Percentiles rank a stretch among this genome's conserved stretches.
phyloP scores from a whole-genome alignment of 2,329 filamentous ascomycete genomes.

The Nemania serpens region DNA sequence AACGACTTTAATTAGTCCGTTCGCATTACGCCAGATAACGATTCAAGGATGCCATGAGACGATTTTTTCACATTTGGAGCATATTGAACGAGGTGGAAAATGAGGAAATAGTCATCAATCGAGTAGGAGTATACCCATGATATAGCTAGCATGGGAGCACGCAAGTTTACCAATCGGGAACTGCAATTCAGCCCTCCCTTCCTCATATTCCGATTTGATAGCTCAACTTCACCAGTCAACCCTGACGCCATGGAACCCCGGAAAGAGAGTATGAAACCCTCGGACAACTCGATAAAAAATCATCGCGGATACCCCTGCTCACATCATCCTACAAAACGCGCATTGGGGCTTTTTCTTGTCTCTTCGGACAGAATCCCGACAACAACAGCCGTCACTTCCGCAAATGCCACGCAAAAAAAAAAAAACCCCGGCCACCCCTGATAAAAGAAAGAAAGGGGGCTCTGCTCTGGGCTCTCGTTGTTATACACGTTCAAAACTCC shows the following conservation, averaged over 20 bases:
- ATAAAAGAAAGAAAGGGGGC: neutral
- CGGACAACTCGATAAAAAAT: slow-evolving; percentile 25
- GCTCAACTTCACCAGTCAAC: slow-evolving; percentile 6
- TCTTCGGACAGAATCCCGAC: neutral
- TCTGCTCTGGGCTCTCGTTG: slow-evolving; percentile 7
- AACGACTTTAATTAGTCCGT: neutral
- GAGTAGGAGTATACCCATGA: slow-evolving; percentile 1
- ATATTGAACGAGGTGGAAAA: neutral
- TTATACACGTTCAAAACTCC: slow-evolving; percentile 11
- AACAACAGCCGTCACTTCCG: neutral
- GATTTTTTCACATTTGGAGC: neutral
- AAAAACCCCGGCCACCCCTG: neutral
- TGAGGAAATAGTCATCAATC: slow-evolving; percentile 8
- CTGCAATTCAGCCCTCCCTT: neutral
- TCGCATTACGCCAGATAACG: neutral
- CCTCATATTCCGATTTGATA: neutral
- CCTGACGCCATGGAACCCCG: slow-evolving; percentile 21
- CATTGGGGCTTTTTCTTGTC: neutral
- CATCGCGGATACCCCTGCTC: slow-evolving; percentile 25
- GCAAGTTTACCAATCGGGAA: neutral
- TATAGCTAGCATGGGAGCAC: neutral
- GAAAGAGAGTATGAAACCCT: neutral
- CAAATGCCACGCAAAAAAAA: neutral
- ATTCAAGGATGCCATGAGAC: neutral
- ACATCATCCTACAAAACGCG: slow-evolving; percentile 11